phyloP scores from a whole-genome alignment of 805 yeast species.

The Tetrapisispora namnaoensis region DNA sequence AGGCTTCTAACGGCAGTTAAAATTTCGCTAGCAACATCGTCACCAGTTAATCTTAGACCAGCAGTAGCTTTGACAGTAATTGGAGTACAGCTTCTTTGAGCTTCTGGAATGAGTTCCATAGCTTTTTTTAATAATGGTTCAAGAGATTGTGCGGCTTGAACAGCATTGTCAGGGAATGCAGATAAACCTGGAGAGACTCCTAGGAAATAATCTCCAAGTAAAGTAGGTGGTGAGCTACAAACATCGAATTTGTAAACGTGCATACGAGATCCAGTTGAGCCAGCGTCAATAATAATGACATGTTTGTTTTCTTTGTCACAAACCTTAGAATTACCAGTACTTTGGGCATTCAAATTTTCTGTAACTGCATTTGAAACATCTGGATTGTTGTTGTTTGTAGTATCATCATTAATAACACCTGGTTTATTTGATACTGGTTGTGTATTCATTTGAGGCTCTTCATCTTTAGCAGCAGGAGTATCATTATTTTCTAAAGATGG shows the following conservation, averaged over 20 bases:
- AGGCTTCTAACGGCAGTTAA: constrained; percentile 67
- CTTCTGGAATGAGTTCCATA: constrained; percentile 62
- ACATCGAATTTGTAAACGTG: constrained; percentile 89
- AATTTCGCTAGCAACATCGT: constrained; percentile 58
- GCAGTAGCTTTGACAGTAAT: constrained; percentile 97
- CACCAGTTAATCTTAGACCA: constrained; percentile 81
- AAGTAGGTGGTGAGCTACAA: constrained; percentile 73
- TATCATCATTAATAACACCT: constrained; percentile 18
- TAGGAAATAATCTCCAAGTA: constrained; percentile 70
- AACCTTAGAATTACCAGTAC: not conserved
- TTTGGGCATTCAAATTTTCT: constrained; percentile 2
- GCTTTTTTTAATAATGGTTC: constrained; percentile 77
- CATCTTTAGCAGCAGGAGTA: constrained; percentile 9
- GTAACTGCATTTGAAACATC: constrained; percentile 22
- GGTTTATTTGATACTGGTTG: constrained; percentile 17
- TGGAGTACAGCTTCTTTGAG: constrained; percentile 73
- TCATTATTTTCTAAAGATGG: not conserved
- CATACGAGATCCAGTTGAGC: constrained; percentile 93
- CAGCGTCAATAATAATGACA: constrained; percentile 95
- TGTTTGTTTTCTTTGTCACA: constrained; percentile 46
- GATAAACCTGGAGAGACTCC: constrained; percentile 92
- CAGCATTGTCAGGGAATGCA: constrained; percentile 66
- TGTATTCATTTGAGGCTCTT: constrained; percentile 3
- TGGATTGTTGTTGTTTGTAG: constrained; percentile 15
- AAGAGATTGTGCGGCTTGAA: constrained; percentile 81